Conservation (phyloP, 169 alveolate species). For the Eimeria mitis region DNA sequence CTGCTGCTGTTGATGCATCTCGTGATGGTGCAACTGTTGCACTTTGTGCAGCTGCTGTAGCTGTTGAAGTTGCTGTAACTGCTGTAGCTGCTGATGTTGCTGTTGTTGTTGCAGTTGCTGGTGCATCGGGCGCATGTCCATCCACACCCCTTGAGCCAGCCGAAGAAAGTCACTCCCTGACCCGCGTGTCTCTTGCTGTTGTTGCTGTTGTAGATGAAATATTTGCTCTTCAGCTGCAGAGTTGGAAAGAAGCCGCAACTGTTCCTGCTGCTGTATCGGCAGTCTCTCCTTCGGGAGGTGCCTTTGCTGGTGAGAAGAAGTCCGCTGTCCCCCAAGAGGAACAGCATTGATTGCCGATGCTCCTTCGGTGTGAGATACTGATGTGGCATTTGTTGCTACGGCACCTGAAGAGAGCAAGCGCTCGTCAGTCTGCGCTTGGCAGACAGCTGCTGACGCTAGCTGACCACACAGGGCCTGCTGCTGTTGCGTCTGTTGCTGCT, state of each 20-base stretch:
- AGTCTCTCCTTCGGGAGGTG: conserved; percentile 18
- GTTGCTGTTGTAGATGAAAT: conserved; percentile 18
- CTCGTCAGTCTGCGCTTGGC: conserved; percentile 6
- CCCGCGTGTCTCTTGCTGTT: not conserved
- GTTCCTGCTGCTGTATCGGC: conserved; percentile 21
- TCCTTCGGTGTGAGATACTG: not conserved
- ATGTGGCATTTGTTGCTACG: not conserved
- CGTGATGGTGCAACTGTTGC: conserved; percentile 28
- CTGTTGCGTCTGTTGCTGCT: conserved; percentile 39
- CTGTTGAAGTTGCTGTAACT: conserved; percentile 35
- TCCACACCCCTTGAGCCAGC: conserved; percentile 54
- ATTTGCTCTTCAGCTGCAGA: not conserved
- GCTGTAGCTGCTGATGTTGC: conserved; percentile 59
- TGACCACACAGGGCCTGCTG: conserved; percentile 18
- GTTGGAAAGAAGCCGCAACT: conserved; percentile 1
- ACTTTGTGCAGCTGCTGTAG: conserved; percentile 27
- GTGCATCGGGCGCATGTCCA: conserved; percentile 37
- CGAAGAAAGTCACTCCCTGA: conserved; percentile 23
- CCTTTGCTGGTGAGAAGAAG: conserved; percentile 23
- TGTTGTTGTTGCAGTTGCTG: conserved; percentile 52
- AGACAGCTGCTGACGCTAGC: conserved; percentile 22
- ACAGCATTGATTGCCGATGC: not conserved
- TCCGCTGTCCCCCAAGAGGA: not conserved
- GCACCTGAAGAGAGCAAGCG: not conserved
- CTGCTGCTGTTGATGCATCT: conserved; percentile 16